Conservation (phyloP, 2,329 filamentous ascomycete species). For the Fusarium metavorans region DNA sequence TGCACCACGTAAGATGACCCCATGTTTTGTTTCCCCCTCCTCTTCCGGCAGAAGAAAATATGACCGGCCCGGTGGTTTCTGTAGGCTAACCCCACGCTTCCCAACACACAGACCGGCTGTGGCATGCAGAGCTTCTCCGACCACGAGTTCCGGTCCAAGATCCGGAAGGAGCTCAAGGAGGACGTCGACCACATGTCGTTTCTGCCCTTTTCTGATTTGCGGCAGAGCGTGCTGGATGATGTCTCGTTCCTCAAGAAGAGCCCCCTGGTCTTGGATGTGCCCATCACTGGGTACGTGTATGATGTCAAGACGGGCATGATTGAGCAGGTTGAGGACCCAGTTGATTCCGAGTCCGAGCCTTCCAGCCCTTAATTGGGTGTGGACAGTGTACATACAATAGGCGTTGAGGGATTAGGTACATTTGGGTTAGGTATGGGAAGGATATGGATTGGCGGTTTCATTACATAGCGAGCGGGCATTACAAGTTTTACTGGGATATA, state of each 20-base stretch:
- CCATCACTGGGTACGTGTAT: constrained; percentile 80
- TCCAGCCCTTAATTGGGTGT: constrained; percentile 5
- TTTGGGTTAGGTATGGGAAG: background rate
- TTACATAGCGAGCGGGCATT: constrained; percentile 8
- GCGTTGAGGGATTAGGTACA: background rate
- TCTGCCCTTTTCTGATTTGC: constrained; percentile 72
- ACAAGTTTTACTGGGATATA: background rate
- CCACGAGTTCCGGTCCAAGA: constrained; percentile 64
- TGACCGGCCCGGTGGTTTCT: constrained; percentile 31
- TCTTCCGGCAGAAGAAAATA: background rate
- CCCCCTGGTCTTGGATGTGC: constrained; percentile 70
- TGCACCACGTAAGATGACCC: constrained; percentile 68
- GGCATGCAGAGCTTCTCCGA: constrained; percentile 78
- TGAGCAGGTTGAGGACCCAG: constrained; percentile 42
- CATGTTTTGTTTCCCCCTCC: background rate
- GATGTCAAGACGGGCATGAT: constrained; percentile 79
- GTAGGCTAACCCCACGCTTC: constrained; percentile 22
- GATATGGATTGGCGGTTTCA: background rate
- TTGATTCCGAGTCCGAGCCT: constrained; percentile 23
- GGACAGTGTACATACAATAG: background rate
- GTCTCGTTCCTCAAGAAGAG: constrained; percentile 71
- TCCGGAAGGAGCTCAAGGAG: constrained; percentile 69
- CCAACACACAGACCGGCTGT: constrained; percentile 51
- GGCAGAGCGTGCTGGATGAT: constrained; percentile 74
- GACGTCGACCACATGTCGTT: constrained; percentile 70